Evolutionary conservation across 441 rosid species (phyloP).

Genomic region (Adansonia grandidieri): DNA sequence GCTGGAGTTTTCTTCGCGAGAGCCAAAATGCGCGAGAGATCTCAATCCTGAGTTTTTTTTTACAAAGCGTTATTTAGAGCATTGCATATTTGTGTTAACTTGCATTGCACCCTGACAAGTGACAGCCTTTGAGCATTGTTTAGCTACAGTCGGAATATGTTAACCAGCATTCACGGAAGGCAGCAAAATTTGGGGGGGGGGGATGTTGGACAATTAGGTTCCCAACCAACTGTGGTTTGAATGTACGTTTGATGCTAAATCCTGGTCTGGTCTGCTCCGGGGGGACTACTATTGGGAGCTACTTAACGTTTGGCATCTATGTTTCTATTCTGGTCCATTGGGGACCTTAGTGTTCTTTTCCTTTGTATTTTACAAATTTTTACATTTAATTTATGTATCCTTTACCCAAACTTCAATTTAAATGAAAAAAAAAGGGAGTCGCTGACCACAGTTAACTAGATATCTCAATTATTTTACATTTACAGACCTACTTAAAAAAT

Average conservation of each 20-base stretch:
- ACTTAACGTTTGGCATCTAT: background rate
- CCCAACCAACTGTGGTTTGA: background rate
- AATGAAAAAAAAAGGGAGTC: background rate
- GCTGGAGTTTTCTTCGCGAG: conserved; percentile 90
- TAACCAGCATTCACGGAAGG: conserved; percentile 14
- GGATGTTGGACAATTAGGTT: background rate
- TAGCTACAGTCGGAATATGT: background rate
- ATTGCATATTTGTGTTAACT: background rate
- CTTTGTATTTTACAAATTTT: background rate
- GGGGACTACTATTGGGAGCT: background rate
- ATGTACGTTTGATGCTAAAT: background rate
- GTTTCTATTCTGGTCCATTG: background rate
- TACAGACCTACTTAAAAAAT: background rate
- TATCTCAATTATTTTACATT: background rate
- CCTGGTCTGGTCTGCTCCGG: background rate
- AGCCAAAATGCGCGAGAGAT: conserved; percentile 84
- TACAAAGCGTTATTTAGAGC: background rate
- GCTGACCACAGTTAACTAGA: background rate
- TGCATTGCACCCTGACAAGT: conserved; percentile 9
- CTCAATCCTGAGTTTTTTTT: conserved; percentile 35
- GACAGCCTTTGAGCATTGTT: background rate
- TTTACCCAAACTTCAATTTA: background rate
- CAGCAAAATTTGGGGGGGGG: background rate
- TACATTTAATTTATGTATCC: conserved; percentile 4
- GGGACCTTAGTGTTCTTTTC: background rate